Percentiles rank a stretch among this genome's conserved stretches.
Conservation (phyloP, 2,329 filamentous ascomycete species). For the Alternaria brassicae region DNA sequence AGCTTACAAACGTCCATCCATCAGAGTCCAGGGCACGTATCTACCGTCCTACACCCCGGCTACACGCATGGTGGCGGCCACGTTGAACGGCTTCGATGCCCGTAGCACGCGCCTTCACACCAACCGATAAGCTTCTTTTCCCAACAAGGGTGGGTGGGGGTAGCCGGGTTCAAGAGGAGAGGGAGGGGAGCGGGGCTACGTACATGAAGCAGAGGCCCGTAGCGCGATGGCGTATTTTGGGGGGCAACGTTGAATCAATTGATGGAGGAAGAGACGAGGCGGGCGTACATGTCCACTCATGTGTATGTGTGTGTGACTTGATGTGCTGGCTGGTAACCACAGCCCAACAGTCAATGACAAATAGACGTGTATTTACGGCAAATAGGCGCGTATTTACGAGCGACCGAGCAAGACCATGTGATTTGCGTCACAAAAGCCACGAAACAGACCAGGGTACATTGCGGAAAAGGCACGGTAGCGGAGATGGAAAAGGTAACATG, state of each 20-base stretch:
- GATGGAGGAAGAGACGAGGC: neutral
- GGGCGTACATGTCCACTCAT: neutral
- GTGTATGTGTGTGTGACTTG: neutral
- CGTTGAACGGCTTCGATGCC: neutral
- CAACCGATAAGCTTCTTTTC: neutral
- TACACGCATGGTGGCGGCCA: constrained; percentile 4
- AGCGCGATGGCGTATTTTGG: neutral
- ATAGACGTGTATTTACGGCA: no score
- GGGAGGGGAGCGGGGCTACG: neutral
- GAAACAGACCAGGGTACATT: no score
- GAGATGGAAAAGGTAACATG: neutral
- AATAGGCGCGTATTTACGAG: neutral
- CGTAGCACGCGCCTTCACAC: neutral
- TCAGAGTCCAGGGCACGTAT: neutral
- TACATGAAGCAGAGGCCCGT: neutral
- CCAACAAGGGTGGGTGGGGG: neutral
- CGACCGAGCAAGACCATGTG: neutral
- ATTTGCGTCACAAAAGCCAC: neutral
- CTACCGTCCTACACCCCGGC: neutral
- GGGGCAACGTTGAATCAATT: neutral
- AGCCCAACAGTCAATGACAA: neutral
- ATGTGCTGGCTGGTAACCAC: constrained; percentile 5
- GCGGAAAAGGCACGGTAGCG: neutral
- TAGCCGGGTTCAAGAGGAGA: neutral
- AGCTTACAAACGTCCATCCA: neutral